phyloP scores from a whole-genome alignment of 2,329 filamentous ascomycete genomes.

The Pyrenophora graminea region DNA sequence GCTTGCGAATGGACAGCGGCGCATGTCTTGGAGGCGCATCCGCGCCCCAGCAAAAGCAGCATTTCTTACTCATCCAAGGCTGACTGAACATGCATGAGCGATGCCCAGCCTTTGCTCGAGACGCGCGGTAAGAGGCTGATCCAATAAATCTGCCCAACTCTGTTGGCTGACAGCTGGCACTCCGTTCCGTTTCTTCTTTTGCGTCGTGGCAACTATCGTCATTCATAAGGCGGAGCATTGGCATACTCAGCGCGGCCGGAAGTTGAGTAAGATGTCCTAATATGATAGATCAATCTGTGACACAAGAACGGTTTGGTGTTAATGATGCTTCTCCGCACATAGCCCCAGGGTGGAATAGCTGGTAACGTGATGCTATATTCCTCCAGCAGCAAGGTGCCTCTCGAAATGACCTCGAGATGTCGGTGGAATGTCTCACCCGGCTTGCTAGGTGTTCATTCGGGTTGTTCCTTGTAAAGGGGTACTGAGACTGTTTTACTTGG shows the following conservation, averaged over 20 bases:
- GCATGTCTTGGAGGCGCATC: slow-evolving; percentile 2
- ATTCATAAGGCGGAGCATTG: not conserved
- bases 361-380: not conserved
- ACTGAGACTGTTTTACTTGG: too few species aligned
- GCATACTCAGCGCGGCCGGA: not conserved
- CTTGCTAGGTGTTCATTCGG: too few species aligned
- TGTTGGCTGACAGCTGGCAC: not conserved
- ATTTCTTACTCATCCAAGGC: not conserved
- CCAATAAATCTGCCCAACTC: not conserved
- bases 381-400: not conserved
- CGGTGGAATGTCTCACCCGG: too few species aligned
- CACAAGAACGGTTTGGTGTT: slow-evolving; percentile 2
- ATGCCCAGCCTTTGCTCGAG: not conserved
- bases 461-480: too few species aligned
- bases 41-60: not conserved
- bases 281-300: not conserved
- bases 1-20: not conserved
- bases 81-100: not conserved
- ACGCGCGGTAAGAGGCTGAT: not conserved
- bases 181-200: not conserved
- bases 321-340: not conserved
- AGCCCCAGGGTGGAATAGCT: not conserved
- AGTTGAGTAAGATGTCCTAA: not conserved
- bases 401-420: not conserved
- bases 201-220: not conserved